Evolutionary conservation across 1,139 yeast genomes (phyloP).

Genomic region (Ogataea hybrid): DNA sequence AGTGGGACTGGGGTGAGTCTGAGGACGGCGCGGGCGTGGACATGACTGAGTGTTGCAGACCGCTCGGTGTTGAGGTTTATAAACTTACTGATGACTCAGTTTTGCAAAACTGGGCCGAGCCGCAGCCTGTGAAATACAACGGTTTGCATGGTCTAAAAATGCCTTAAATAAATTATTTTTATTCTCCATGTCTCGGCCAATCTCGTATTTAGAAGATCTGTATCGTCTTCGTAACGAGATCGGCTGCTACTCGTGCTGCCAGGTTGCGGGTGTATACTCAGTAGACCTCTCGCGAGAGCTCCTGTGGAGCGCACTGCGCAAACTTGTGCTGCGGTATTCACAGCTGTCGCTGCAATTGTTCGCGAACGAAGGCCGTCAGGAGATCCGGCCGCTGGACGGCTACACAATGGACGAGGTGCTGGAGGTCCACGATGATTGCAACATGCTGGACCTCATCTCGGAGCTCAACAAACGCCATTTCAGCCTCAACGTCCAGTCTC

Average conservation of each 20-base stretch:
- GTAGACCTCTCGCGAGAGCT: conserved; percentile 7
- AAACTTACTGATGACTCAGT: conserved; percentile 44
- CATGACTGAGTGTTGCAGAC: conserved; percentile 62
- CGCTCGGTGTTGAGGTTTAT: conserved; percentile 62
- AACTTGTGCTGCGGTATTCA: conserved; percentile 7
- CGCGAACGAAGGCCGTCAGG: not conserved
- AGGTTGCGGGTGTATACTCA: conserved; percentile 16
- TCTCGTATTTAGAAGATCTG: conserved; percentile 12
- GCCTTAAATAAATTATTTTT: conserved; percentile 6
- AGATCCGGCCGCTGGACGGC: conserved; percentile 5
- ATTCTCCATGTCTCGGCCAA: conserved; percentile 9
- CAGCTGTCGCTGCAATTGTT: conserved; percentile 16
- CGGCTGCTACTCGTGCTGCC: conserved; percentile 10
- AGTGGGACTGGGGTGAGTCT: conserved; percentile 71
- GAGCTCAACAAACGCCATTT: conserved; percentile 3
- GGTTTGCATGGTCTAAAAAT: conserved; percentile 53
- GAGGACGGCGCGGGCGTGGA: conserved; percentile 45
- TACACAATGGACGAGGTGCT: conserved; percentile 16
- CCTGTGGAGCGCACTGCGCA: conserved; percentile 9
- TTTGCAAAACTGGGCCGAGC: conserved; percentile 49
- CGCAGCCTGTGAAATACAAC: conserved; percentile 48
- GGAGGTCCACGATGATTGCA: conserved; percentile 11
- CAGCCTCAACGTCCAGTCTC: conserved; percentile 7
- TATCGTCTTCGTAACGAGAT: conserved; percentile 8
- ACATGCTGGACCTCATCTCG: conserved; percentile 3